Percentiles rank a stretch among this genome's conserved stretches.
Evolutionary conservation across 2,329 filamentous ascomycete genomes (phyloP).

Genomic region (Septoria linicola): DNA sequence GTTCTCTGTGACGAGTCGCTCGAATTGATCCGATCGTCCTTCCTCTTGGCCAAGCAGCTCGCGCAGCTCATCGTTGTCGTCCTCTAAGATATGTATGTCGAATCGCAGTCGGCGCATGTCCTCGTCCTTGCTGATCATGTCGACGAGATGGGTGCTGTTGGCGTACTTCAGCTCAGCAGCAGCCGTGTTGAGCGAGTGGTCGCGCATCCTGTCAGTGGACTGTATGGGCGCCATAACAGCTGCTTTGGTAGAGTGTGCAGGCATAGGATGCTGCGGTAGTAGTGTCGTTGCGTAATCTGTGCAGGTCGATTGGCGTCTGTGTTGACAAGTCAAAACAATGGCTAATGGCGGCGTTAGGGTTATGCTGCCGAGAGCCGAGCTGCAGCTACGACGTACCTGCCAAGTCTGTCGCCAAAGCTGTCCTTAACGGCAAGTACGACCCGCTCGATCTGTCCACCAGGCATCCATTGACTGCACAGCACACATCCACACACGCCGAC

Average conservation of each 20-base stretch:
- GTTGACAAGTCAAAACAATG: constrained; percentile 7
- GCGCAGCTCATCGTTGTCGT: constrained; percentile 69
- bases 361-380: constrained; percentile 1
- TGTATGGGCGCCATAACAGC: constrained; percentile 27
- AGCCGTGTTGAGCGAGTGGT: constrained; percentile 54
- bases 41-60: constrained; percentile 62
- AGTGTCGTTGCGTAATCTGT: neutral
- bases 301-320: neutral
- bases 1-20: constrained; percentile 51
- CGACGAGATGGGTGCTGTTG: constrained; percentile 61
- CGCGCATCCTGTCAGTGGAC: constrained; percentile 38
- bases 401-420: constrained; percentile 15
- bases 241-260: constrained; percentile 13
- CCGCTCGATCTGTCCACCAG: neutral
- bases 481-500: constrained; percentile 6
- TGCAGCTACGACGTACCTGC: constrained; percentile 1
- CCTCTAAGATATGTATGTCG: constrained; percentile 67
- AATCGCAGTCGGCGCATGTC: constrained; percentile 68
- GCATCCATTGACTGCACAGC: constrained; percentile 1
- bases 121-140: constrained; percentile 72
- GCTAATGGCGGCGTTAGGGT: neutral
- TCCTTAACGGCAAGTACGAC: constrained; percentile 1
- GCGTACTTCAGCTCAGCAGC: constrained; percentile 70
- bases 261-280: constrained; percentile 15
- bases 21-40: constrained; percentile 57